These are phyloP conservation scores for Aspergillus bridgeri DNA, from an alignment of 495 filamentous ascomycete species.

Conservation along the genomic window DNA sequence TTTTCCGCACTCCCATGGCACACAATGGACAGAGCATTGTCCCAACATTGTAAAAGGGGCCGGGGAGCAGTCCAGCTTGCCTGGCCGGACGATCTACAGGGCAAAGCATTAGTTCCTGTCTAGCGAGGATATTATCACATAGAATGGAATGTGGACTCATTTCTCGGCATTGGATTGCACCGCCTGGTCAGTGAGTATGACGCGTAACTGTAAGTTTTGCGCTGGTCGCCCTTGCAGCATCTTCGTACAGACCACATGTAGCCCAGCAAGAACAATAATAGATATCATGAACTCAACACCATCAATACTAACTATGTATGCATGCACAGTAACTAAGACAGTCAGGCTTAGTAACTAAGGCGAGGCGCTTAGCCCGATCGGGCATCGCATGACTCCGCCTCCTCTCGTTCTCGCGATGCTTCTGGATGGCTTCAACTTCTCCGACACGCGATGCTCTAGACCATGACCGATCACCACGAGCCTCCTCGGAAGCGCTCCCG, in stretches of 20 bases:
- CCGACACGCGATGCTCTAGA: constrained; percentile 10
- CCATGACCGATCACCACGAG: constrained; percentile 26
- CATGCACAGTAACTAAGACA: no score
- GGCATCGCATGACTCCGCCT: neutral
- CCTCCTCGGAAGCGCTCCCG: constrained; percentile 42
- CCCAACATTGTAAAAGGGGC: neutral
- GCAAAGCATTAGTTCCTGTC: neutral
- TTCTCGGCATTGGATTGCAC: no score
- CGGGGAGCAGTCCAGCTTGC: neutral
- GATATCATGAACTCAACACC: no score
- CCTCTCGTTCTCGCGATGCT: no score
- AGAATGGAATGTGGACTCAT: neutral
- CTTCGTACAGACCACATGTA: no score
- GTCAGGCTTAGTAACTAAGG: neutral
- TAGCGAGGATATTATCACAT: neutral
- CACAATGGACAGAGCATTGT: neutral
- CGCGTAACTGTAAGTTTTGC: neutral
- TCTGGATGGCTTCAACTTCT: neutral
- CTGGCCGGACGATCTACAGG: neutral
- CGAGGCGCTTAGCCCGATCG: neutral
- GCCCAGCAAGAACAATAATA: no score
- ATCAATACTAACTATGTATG: no score
- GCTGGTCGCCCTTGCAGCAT: neutral
- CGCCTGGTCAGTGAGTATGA: neutral
- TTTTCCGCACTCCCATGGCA: neutral